Evolutionary conservation across 23 red algal genomes (phyloP).

Genomic region (Gracilaria domingensis): DNA sequence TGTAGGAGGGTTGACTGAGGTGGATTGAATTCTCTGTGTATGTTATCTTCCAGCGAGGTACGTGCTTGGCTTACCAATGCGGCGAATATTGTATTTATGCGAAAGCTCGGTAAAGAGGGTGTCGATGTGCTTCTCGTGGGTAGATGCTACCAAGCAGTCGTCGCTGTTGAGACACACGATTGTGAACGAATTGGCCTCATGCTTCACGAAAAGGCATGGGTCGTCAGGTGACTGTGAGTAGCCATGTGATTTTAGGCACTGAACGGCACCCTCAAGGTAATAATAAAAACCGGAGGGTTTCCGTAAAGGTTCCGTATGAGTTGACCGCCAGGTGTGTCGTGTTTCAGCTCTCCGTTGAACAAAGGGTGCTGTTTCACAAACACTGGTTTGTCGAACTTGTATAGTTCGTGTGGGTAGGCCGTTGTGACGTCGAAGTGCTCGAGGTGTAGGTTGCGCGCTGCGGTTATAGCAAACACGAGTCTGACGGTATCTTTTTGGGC

Average conservation of each 20-base stretch:
- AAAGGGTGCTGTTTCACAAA: constrained; percentile 22
- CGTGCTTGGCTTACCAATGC: background rate
- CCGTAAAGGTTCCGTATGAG: constrained; percentile 26
- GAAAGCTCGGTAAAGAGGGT: constrained; percentile 1
- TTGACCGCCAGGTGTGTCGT: background rate
- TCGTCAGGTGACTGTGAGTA: constrained; percentile 12
- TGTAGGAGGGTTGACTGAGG: background rate
- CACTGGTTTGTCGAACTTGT: constrained; percentile 17
- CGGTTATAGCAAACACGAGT: background rate
- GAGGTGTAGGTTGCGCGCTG: background rate
- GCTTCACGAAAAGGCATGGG: constrained; percentile 17
- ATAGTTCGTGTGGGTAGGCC: constrained; percentile 28
- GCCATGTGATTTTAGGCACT: background rate
- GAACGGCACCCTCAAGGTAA: background rate
- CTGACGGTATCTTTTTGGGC: constrained; percentile 1
- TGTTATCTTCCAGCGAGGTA: constrained; percentile 6
- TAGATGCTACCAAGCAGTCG: constrained; percentile 28
- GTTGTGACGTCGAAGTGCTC: constrained; percentile 44
- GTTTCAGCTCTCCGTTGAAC: constrained; percentile 18
- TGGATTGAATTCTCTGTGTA: background rate
- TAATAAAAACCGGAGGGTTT: background rate
- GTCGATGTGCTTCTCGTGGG: background rate
- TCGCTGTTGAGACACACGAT: constrained; percentile 30
- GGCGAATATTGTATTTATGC: constrained; percentile 5
- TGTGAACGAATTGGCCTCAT: background rate